Conservation (phyloP, 2,329 filamentous ascomycete genomes). For the Fusarium mundagurra region DNA sequence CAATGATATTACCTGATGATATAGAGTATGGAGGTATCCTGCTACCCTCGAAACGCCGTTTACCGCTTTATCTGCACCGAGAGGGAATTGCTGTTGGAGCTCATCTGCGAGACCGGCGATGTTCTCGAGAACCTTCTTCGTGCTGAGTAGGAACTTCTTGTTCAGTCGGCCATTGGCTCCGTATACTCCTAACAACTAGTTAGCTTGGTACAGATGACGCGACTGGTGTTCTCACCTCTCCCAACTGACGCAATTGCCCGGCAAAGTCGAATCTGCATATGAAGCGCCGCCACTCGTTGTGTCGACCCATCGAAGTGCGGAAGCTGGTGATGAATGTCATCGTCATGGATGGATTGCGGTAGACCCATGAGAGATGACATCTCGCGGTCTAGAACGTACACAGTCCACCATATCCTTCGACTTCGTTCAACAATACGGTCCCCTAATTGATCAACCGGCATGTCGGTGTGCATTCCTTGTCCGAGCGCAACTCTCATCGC, state of each 20-base stretch:
- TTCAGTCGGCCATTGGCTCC: constrained; percentile 44
- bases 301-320: constrained; percentile 44
- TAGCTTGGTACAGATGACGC: accelerated
- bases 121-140: constrained; percentile 44
- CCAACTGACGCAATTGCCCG: constrained; percentile 46
- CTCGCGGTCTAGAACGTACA: constrained; percentile 62
- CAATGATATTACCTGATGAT: constrained; percentile 41
- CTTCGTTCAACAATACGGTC: constrained; percentile 55
- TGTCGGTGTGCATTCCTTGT: constrained; percentile 63
- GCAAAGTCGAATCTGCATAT: constrained; percentile 48
- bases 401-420: constrained; percentile 63
- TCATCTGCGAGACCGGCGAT: constrained; percentile 46
- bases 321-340: constrained; percentile 58
- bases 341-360: constrained; percentile 59
- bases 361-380: constrained; percentile 64
- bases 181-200: constrained; percentile 39
- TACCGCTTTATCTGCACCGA: constrained; percentile 41
- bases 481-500: constrained; percentile 60
- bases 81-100: constrained; percentile 43
- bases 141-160: constrained; percentile 45
- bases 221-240: constrained; percentile 29
- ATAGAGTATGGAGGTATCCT: constrained; percentile 46
- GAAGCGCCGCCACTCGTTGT: constrained; percentile 42
- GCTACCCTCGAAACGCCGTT: constrained; percentile 49
- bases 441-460: constrained; percentile 55